Conservation (phyloP, 2,329 filamentous ascomycete species). For the Scleromitrula shiraiana region DNA sequence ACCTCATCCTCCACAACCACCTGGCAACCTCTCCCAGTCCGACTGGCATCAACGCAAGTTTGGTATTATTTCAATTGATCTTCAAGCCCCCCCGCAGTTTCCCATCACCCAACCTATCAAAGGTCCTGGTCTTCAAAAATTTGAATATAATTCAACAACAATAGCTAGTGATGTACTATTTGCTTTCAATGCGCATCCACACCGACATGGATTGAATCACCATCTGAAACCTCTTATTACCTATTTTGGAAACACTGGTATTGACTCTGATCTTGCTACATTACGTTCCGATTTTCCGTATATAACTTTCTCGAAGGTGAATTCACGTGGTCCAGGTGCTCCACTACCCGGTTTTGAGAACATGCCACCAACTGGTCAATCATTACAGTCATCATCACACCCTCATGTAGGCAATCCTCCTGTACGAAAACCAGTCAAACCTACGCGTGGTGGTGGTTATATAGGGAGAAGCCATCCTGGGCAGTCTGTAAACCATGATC, state of each 20-base stretch:
- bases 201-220: neutral
- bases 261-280: neutral
- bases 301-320: neutral
- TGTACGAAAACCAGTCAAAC: neutral
- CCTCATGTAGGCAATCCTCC: neutral
- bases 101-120: neutral
- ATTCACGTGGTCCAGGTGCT: neutral
- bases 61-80: neutral
- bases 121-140: neutral
- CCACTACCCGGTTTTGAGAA: neutral
- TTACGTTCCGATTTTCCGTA: neutral
- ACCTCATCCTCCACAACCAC: neutral
- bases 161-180: neutral
- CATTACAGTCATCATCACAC: neutral
- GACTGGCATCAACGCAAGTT: neutral
- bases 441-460: neutral
- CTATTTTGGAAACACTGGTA: neutral
- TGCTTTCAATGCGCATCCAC: neutral
- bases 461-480: neutral
- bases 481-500: neutral
- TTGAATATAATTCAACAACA: neutral
- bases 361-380: neutral
- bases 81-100: neutral
- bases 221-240: neutral
- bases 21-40: neutral